These are phyloP conservation scores for Echeveria elegans DNA, from an alignment of 164 flowering plant genomes.

Conservation along the genomic window DNA sequence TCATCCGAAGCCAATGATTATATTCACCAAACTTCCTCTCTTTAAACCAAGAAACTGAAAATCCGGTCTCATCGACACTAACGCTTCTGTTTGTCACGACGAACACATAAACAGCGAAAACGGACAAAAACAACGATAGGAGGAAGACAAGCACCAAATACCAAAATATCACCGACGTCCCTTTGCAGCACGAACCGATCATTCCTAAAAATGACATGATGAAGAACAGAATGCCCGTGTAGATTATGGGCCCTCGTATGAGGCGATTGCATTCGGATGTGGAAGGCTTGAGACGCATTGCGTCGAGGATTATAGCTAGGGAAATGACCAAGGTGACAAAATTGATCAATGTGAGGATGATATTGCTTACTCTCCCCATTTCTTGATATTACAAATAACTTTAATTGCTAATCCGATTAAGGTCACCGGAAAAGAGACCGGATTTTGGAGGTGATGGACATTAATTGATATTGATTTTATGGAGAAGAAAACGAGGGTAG, in stretches of 20 bases:
- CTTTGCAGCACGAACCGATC: background rate
- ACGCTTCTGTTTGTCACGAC: constrained; percentile 45
- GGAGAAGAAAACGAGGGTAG: too few species aligned
- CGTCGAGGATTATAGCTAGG: background rate
- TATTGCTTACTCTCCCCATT: background rate
- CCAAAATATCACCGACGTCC: background rate
- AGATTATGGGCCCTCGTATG: background rate
- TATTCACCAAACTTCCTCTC: constrained; percentile 45
- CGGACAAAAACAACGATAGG: constrained; percentile 27
- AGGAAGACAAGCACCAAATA: constrained; percentile 7
- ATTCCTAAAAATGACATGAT: constrained; percentile 2
- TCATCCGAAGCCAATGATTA: constrained; percentile 46
- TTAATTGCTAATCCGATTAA: too few species aligned
- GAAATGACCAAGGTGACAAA: background rate
- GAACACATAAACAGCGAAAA: constrained; percentile 35
- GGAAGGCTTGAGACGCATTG: background rate
- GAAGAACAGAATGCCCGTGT: background rate
- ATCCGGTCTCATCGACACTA: constrained; percentile 14
- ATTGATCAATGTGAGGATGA: constrained; percentile 1
- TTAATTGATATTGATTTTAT: too few species aligned
- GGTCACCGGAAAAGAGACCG: too few species aligned
- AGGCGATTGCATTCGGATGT: background rate
- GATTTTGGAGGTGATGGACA: too few species aligned
- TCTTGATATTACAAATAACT: too few species aligned
- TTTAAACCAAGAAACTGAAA: constrained; percentile 24